A percentile compares a stretch with the other conserved stretches of the same genome.
phyloP scores from a whole-genome alignment of 2,329 filamentous ascomycete species.

The Neonectria neomacrospora region DNA sequence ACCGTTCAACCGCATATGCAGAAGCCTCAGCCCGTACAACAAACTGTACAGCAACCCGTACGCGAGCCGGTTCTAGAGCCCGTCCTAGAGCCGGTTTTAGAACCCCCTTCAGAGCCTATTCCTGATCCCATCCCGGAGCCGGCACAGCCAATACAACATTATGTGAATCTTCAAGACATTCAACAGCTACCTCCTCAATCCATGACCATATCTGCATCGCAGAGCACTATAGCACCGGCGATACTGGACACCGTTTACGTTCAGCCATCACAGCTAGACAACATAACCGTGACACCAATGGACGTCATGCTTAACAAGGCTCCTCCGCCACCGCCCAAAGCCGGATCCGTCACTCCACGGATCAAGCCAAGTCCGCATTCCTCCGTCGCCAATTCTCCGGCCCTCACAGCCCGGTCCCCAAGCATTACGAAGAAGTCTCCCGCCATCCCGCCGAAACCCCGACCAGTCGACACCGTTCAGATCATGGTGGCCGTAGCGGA shows the following conservation, averaged over 20 bases:
- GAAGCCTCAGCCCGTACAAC: conserved; percentile 21
- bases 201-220: conserved; percentile 37
- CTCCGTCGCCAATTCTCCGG: conserved; percentile 55
- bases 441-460: conserved; percentile 53
- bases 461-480: conserved; percentile 63
- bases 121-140: conserved; percentile 37
- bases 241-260: conserved; percentile 26
- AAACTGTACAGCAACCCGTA: conserved; percentile 34
- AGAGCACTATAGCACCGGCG: conserved; percentile 34
- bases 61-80: conserved; percentile 33
- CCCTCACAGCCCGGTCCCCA: conserved; percentile 53
- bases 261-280: conserved; percentile 33
- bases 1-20: conserved; percentile 25
- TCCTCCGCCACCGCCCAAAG: conserved; percentile 35
- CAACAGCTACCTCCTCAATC: conserved; percentile 48
- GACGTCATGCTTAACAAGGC: conserved; percentile 42
- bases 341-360: conserved; percentile 38
- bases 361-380: conserved; percentile 53
- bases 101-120: conserved; percentile 29
- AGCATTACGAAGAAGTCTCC: conserved; percentile 57
- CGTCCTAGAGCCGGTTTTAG: conserved; percentile 26
- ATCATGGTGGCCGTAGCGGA: conserved; percentile 78
- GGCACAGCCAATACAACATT: conserved; percentile 42
- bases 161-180: conserved; percentile 54
- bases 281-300: conserved; percentile 39